Evolutionary conservation across 2,329 filamentous ascomycete genomes (phyloP), one percentile per base, ranked within the genome.

Genomic region (Rachicladosporium sp.): DNA sequence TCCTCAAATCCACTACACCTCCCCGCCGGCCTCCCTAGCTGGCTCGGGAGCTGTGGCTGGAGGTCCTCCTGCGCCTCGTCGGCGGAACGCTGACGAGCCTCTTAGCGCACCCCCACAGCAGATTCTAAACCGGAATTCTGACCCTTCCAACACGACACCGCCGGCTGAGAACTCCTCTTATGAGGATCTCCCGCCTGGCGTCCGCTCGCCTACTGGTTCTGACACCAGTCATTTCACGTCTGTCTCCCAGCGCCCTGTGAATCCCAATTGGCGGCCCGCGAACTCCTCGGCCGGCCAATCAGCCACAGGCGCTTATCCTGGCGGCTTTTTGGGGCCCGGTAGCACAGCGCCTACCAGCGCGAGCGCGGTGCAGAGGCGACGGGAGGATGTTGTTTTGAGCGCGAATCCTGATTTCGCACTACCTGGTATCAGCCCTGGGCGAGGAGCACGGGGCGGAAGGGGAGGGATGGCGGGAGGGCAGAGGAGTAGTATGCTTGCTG

Each of bases 161-260:
- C 38, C 46, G 29, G 59, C 63, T 43, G 56, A 59, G 41, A 37
- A 41, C 10, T 30, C 33, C 29, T 70, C 69, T 10, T 78, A 76
- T 48, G 82, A 87, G 46, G 76, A 82, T 45, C 57, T 80, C 29
- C 73, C 73, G 33, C 71, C 74, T 46, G 73, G 71, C 35, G 66
- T 71, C 33, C 74, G 82, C 51, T 89, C 79, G 52, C 87, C 83
- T 27, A 76, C 79, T 23, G 65, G 60, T 8, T 89, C 82, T 46
- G 85, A 94, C 54, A 73, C 76, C 15, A 89, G 80, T 34, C 83
- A 82, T 50, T 95, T 94, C 62, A 95, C 89, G 1, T 91, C 83
- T 8, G 81, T 96, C 34, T 89, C 82, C 0, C 87, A 95, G 61
- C 75, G 89, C 29, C 82, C 83, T 1, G 67, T 95, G 40, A 95